These are phyloP conservation scores for Wolfiporia cocos DNA, from an alignment of 1,284 basidiomycete species.

Conservation along the genomic window DNA sequence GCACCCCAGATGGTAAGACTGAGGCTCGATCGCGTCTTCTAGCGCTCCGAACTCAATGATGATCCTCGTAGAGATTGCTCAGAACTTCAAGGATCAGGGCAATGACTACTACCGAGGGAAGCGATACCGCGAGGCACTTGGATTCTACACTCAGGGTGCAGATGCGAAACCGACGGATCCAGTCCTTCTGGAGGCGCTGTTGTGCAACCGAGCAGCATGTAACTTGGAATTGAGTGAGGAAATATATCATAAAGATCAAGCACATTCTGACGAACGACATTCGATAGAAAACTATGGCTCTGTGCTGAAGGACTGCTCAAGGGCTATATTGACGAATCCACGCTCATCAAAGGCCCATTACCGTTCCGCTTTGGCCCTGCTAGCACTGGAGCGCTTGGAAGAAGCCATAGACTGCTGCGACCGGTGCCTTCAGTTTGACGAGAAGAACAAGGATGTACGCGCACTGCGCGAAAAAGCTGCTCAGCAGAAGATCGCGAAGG, in stretches of 20 bases:
- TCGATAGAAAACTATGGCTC: conserved; percentile 78
- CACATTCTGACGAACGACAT: conserved; percentile 7
- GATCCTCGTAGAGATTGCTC: conserved; percentile 66
- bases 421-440: conserved; percentile 57
- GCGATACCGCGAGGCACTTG: conserved; percentile 80
- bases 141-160: conserved; percentile 89
- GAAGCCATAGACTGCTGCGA: conserved; percentile 80
- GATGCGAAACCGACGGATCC: conserved; percentile 74
- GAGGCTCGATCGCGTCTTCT: conserved; percentile 28
- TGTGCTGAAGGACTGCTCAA: conserved; percentile 80
- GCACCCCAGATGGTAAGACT: conserved; percentile 85
- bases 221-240: conserved; percentile 81
- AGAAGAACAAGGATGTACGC: conserved; percentile 45
- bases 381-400: conserved; percentile 65
- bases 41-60: not conserved
- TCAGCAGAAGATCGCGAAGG: conserved; percentile 40
- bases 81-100: conserved; percentile 92
- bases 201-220: conserved; percentile 90
- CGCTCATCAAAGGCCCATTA: conserved; percentile 79
- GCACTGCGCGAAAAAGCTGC: conserved; percentile 40
- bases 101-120: conserved; percentile 91
- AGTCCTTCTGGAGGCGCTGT: conserved; percentile 60
- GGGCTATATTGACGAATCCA: conserved; percentile 57
- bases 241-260: conserved; percentile 4
- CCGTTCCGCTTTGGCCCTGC: conserved; percentile 72